Base-by-base conservation (phyloP, 1,284 basidiomycete species). In the Ceratobasidium theobromae region DNA sequence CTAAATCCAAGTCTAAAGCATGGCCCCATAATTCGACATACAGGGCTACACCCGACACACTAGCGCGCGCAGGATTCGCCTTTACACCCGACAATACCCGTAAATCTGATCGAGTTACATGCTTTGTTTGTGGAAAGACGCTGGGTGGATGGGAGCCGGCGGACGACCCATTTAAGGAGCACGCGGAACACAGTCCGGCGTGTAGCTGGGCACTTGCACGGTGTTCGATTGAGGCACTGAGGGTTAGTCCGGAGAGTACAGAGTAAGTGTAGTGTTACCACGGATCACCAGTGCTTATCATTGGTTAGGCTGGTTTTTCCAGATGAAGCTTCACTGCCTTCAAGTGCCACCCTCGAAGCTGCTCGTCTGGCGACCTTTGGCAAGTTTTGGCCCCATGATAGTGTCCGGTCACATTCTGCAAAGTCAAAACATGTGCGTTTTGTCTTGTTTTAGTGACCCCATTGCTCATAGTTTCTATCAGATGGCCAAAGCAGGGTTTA, bases 161-260 rank as follows among this genome's bases (percentile, higher is more conserved):
- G 4, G 79, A 80, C 70, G 75, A 79, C 72, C 78, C 79, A 41
- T 76, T 74, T 55, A 71, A 73, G 38, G 79, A 80, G 68, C 79
- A 80, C 71, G 52, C 53, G 14, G 40, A 74, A 62, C 71, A 76
- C 33, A 65, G 52, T 25, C 69, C 72, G 25, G 71, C 71, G 18
- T 80, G 79, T 65, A 75, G 74, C 1, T 80, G 78, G 78, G 78
- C 75, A 25, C 73, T 74, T 30, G 72, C 77, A 43, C 73, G 77
- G 6, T 80, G 79, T 70, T 67, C 68, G 23, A 68, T 75, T 8
- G 73, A 74, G 53, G 68, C 74, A 2, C 52, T 69, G 32, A 54
- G 65, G 27, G 40, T 53, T 18, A 52, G 58, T n/a, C 45, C 46
- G 21, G 67, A 64, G 25, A 66, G 55, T 60, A 65, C 43, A 57